Evolutionary conservation across 148 eudicot species (phyloP), one percentile per base, ranked within the genome.

Genomic region (Arbutus unedo): DNA sequence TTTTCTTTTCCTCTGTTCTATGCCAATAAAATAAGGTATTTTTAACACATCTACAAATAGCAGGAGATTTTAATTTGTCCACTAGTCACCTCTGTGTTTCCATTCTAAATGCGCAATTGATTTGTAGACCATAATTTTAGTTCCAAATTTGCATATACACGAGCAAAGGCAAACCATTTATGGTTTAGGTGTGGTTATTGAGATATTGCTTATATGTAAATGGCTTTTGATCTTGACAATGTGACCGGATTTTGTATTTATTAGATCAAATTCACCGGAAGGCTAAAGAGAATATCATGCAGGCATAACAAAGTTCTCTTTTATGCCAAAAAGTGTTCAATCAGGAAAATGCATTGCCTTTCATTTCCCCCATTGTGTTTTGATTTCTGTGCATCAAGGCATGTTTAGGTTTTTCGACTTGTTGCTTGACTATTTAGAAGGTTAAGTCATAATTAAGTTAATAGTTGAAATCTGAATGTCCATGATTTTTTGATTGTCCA

Each of bases 341-440:
- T 48, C 0, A 4, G 60, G 44, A 18, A 76, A 76, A 10, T 76
- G 0, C 44, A 51, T 23, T 76, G 43, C 44, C n/a, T 55, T 74
- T 74, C 55, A 9, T 49, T 74, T 76, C 9, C 59, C n/a, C 60
- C 59, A 1, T 75, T 76, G 43, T 55, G 48, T 31, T 14, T 6
- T 77, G 47, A 31, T 77, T 7, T 54, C 79, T 54, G 48, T 38
- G 79, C 66, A 38, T 55, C 79, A 15, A 77, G 21, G 64, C 14
- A 31, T 44, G 38, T 31, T 48, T 55, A 19, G 9, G 23, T 11
- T 43, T 49, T 54, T 38, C 55, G 6, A 21, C 5, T 55, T 54
- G 38, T 55, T 77, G 49, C 62, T 76, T 31, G n/a, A 11, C 25
- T 76, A 2, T 50, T 21, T 18, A 49, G 60, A 75, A 49, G 57